Conservation (phyloP, 495 filamentous ascomycete genomes). For the Penicillium pancosmium region DNA sequence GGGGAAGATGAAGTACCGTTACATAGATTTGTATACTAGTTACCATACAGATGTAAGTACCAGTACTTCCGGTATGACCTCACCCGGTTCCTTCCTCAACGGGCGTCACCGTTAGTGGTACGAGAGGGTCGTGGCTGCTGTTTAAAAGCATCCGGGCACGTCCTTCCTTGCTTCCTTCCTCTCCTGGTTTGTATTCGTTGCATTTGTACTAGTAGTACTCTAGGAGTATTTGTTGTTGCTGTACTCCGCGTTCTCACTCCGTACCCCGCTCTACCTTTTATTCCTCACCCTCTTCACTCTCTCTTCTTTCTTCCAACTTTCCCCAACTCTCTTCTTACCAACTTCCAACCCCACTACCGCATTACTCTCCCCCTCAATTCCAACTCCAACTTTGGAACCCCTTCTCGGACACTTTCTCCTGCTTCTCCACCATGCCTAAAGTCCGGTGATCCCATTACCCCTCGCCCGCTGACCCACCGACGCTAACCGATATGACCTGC, state of each 20-base stretch:
- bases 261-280: conserved; percentile 6
- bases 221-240: neutral
- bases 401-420: conserved; percentile 12
- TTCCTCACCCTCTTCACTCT: neutral
- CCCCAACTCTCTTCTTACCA: neutral
- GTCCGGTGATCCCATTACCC: conserved; percentile 25
- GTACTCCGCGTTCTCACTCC: neutral
- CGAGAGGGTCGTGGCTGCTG: conserved; percentile 6
- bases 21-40: neutral
- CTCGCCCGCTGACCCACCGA: conserved; percentile 14
- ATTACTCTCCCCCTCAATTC: neutral
- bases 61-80: conserved; percentile 11
- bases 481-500: conserved; percentile 26
- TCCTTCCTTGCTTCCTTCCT: neutral
- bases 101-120: neutral
- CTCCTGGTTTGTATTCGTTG: neutral
- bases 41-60: neutral
- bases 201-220: no score
- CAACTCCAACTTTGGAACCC: neutral
- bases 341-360: neutral
- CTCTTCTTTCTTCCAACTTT: neutral
- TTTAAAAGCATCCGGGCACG: conserved; percentile 17
- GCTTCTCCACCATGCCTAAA: conserved; percentile 47
- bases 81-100: conserved; percentile 16
- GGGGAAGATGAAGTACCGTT: neutral